Percentiles rank a stretch among this genome's conserved stretches.
Evolutionary conservation across 768 basidiomycete genomes (phyloP).

Genomic region (Rhizopogon sp.): DNA sequence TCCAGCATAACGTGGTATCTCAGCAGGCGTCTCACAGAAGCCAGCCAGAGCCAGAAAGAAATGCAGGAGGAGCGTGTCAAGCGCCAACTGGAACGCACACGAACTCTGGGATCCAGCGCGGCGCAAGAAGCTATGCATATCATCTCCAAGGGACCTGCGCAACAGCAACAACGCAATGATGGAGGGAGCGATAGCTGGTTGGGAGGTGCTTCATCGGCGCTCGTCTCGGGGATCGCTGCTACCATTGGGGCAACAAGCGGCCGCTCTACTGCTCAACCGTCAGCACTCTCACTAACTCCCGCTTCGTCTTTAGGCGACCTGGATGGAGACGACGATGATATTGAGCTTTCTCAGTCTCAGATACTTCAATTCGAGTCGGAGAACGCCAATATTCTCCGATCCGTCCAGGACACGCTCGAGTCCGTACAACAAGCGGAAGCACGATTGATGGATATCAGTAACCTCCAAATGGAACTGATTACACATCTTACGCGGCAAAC

Average conservation of each 20-base stretch:
- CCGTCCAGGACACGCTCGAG: constrained; percentile 80
- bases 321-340: constrained; percentile 72
- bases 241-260: constrained; percentile 48
- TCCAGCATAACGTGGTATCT: constrained; percentile 92
- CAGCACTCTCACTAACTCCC: constrained; percentile 17
- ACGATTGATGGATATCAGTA: constrained; percentile 86
- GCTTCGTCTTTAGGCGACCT: constrained; percentile 35
- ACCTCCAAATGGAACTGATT: constrained; percentile 89
- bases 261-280: constrained; percentile 20
- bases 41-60: constrained; percentile 74
- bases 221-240: constrained; percentile 52
- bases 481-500: constrained; percentile 84
- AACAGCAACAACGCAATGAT: constrained; percentile 12
- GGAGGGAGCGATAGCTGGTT: constrained; percentile 49
- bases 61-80: constrained; percentile 93
- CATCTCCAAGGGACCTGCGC: constrained; percentile 24
- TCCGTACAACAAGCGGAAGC: constrained; percentile 92
- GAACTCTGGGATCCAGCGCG: constrained; percentile 79
- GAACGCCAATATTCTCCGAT: constrained; percentile 80
- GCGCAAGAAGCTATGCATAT: constrained; percentile 55
- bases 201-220: constrained; percentile 50
- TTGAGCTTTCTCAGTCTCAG: constrained; percentile 80
- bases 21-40: constrained; percentile 71
- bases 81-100: constrained; percentile 79
- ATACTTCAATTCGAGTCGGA: constrained; percentile 92